phyloP scores from a whole-genome alignment of 257 asterid genomes.

The Solanum medicagineum region DNA sequence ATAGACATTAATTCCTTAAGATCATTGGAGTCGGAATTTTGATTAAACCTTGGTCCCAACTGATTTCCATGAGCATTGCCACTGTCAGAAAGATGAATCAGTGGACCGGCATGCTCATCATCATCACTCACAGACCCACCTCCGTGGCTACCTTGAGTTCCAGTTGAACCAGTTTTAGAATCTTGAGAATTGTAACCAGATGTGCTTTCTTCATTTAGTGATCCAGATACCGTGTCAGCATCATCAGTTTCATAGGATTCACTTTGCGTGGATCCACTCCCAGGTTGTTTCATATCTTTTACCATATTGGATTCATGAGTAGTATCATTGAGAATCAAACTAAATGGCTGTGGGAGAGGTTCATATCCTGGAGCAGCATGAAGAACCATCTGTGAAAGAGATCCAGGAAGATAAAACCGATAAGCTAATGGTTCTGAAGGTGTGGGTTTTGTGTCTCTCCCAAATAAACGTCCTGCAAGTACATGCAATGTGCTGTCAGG shows the following conservation, averaged over 20 bases:
- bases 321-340: conserved; percentile 41
- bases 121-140: conserved; percentile 33
- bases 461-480: conserved; percentile 54
- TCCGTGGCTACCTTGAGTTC: conserved; percentile 22
- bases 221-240: conserved; percentile 55
- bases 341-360: conserved; percentile 90
- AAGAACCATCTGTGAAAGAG: conserved; percentile 93
- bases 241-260: conserved; percentile 42
- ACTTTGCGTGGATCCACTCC: conserved; percentile 16
- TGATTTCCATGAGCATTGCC: conserved; percentile 31
- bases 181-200: conserved; percentile 63
- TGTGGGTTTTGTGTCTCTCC: conserved; percentile 34
- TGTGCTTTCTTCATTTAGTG: conserved; percentile 60
- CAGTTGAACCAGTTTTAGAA: conserved; percentile 47
- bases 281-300: conserved; percentile 11
- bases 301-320: conserved; percentile 9
- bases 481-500: conserved; percentile 21
- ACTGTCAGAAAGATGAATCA: conserved; percentile 72
- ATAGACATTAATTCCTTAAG: conserved; percentile 66
- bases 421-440: conserved; percentile 40
- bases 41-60: conserved; percentile 14
- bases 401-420: conserved; percentile 90
- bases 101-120: conserved; percentile 28
- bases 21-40: conserved; percentile 30
- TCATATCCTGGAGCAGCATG: conserved; percentile 99